Evolutionary conservation across 2,329 filamentous ascomycete species (phyloP).

Genomic region (Alternaria rosae): DNA sequence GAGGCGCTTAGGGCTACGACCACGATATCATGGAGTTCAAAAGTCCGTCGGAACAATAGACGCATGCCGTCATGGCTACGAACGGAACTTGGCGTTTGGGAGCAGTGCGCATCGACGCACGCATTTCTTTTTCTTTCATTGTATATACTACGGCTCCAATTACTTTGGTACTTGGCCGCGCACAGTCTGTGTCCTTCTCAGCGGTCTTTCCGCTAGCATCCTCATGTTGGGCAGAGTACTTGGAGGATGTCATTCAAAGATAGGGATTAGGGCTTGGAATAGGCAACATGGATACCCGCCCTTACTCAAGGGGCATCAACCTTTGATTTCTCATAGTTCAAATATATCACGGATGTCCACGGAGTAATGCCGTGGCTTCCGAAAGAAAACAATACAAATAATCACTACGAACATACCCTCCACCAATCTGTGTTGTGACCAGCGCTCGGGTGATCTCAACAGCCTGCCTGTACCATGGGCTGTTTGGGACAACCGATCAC

Average conservation of each 20-base stretch:
- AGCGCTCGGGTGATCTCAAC: neutral
- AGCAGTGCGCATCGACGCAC: constrained; percentile 13
- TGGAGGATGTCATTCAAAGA: constrained; percentile 15
- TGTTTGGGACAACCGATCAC: neutral
- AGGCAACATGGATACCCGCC: constrained; percentile 46
- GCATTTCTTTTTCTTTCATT: constrained; percentile 18
- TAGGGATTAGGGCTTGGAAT: constrained; percentile 21
- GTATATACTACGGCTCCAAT: constrained; percentile 22
- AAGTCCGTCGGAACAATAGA: constrained; percentile 42
- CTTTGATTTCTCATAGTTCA: constrained; percentile 19
- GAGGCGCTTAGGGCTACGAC: constrained; percentile 22
- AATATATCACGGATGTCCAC: neutral
- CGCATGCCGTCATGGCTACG: constrained; percentile 53
- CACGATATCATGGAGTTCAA: constrained; percentile 27
- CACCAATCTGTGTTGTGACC: neutral
- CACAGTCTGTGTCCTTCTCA: neutral
- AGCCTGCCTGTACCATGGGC: neutral
- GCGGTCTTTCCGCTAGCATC: constrained; percentile 3
- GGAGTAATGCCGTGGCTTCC: neutral
- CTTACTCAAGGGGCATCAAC: constrained; percentile 36
- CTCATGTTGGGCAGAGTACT: constrained; percentile 9
- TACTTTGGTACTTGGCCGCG: constrained; percentile 8
- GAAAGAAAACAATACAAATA: constrained; percentile 1
- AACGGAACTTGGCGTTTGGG: constrained; percentile 30
- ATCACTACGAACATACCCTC: neutral